phyloP scores from a whole-genome alignment of 306 rosid species.

The Boehmeria nivea region DNA sequence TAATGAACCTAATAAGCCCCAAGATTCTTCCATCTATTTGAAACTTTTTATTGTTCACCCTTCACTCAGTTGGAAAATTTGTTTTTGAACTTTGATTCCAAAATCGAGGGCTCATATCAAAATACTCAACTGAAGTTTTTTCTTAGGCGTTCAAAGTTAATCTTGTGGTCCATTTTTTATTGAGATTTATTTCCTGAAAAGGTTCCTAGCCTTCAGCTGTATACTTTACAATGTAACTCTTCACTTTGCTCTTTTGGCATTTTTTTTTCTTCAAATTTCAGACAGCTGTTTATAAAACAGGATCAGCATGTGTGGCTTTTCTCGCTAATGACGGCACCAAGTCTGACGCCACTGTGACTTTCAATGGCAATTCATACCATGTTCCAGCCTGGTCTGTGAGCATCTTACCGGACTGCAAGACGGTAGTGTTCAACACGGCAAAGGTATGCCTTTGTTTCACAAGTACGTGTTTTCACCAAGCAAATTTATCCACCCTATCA shows the following conservation, averaged over 20 bases:
- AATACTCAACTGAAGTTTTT: no score
- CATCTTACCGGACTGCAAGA: slow-evolving; percentile 96
- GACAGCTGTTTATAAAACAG: slow-evolving; percentile 78
- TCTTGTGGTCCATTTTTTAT: no score
- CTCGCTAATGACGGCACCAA: slow-evolving; percentile 63
- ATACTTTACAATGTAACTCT: not conserved
- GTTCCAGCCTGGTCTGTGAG: slow-evolving; percentile 98
- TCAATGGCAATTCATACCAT: slow-evolving; percentile 65
- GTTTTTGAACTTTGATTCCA: no score
- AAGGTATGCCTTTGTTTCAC: slow-evolving; percentile 54
- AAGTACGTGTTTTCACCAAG: not conserved
- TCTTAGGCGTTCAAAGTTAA: no score
- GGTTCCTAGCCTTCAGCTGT: slow-evolving; percentile 1
- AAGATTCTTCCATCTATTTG: slow-evolving; percentile 12
- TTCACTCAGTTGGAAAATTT: no score
- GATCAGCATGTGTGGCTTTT: slow-evolving; percentile 66
- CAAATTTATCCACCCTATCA: not conserved
- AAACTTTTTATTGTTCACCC: not conserved
- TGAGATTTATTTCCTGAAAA: no score
- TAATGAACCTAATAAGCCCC: not conserved
- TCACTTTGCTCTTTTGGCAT: slow-evolving; percentile 7
- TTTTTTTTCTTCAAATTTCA: slow-evolving; percentile 19
- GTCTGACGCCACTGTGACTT: slow-evolving; percentile 62
- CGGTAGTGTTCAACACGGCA: slow-evolving; percentile 81
- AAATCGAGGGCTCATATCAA: no score